phyloP scores from a whole-genome alignment of 2,329 filamentous ascomycete genomes.

The Fusarium graminum region DNA sequence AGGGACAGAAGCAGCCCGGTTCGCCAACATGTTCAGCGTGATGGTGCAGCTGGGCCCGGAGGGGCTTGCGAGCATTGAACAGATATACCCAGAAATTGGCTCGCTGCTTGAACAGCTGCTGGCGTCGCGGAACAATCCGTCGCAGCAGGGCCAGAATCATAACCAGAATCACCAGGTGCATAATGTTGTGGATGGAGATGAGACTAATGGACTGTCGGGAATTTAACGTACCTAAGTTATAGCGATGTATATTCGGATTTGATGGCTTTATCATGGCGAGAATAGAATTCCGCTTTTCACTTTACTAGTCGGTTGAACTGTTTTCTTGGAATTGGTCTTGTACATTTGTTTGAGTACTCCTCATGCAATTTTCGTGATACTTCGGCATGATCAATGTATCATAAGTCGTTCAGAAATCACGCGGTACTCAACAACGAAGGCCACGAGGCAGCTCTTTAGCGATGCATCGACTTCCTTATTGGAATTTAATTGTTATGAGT shows the following conservation, averaged over 20 bases:
- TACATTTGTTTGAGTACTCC: not conserved
- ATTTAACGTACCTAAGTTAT: conserved; percentile 2
- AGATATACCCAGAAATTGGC: conserved; percentile 50
- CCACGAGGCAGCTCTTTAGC: too few species aligned
- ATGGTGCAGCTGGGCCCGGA: conserved; percentile 48
- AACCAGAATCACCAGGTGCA: conserved; percentile 35
- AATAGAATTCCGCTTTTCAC: conserved; percentile 19
- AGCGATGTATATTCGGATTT: conserved; percentile 25
- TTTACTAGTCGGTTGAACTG: not conserved
- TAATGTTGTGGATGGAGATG: conserved; percentile 26
- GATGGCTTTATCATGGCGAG: conserved; percentile 10
- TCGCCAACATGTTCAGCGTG: conserved; percentile 47
- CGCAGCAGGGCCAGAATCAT: conserved; percentile 15
- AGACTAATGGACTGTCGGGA: conserved; percentile 38
- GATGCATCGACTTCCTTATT: too few species aligned
- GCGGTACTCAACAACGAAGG: too few species aligned
- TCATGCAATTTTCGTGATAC: too few species aligned
- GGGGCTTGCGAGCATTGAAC: conserved; percentile 47
- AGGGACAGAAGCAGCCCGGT: conserved; percentile 44
- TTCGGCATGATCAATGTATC: too few species aligned
- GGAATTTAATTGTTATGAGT: too few species aligned
- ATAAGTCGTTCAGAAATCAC: too few species aligned
- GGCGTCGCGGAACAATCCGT: conserved; percentile 34
- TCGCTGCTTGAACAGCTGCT: conserved; percentile 47
- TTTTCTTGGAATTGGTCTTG: not conserved